Evolutionary conservation across 305 asterid species (phyloP).

Genomic region (Solanum hybrid): DNA sequence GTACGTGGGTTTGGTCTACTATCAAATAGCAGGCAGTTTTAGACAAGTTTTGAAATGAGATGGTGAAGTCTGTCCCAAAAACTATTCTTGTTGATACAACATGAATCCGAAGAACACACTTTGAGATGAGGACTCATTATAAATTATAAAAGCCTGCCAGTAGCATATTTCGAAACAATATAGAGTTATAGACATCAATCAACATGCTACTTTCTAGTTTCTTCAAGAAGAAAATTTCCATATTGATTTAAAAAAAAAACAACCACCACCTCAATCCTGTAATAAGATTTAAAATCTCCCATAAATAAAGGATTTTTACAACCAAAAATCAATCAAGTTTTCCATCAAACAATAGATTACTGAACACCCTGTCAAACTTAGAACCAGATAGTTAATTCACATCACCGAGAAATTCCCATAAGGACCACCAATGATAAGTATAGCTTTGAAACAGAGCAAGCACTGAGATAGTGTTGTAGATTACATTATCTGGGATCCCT

Average conservation of each 20-base stretch:
- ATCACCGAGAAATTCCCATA: background rate
- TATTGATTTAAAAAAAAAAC: background rate
- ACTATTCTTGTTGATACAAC: background rate
- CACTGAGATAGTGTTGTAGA: background rate
- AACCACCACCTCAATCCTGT: background rate
- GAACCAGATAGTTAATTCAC: background rate
- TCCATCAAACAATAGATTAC: background rate
- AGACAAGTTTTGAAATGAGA: background rate
- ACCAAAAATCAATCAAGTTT: background rate
- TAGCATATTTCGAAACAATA: background rate
- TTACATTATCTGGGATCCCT: background rate
- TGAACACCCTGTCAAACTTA: background rate
- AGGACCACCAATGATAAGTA: background rate
- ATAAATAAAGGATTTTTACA: background rate
- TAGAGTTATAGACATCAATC: background rate
- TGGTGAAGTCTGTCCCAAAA: background rate
- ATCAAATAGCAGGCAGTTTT: background rate
- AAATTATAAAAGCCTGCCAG: background rate
- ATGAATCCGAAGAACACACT: background rate
- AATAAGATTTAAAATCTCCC: background rate
- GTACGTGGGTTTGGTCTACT: background rate
- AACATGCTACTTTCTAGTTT: background rate
- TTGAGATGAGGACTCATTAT: background rate
- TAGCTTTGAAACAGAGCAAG: background rate
- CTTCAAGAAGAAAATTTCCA: background rate